Evolutionary conservation across 768 basidiomycete species (phyloP).

Genomic region (Tylopilus subfusipes): DNA sequence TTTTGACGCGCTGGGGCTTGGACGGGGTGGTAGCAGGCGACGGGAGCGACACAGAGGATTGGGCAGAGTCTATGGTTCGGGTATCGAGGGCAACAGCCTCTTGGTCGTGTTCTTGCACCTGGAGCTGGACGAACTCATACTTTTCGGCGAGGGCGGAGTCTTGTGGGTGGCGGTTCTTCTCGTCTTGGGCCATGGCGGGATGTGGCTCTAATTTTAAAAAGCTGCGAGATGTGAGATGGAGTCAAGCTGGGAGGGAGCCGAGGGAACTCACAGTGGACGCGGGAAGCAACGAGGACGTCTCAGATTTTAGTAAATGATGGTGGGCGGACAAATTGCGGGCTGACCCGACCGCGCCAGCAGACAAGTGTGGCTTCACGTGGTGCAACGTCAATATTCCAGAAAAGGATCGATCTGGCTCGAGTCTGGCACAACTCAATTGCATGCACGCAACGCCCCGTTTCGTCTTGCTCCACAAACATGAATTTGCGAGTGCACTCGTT

Average conservation of each 20-base stretch:
- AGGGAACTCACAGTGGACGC: conserved; percentile 7
- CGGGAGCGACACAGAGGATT: conserved; percentile 41
- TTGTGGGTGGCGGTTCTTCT: conserved; percentile 18
- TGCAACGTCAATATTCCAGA: background rate
- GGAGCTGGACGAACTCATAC: conserved; percentile 16
- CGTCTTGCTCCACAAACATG: background rate
- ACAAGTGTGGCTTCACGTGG: background rate
- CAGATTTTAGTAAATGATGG: background rate
- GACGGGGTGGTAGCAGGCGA: conserved; percentile 49
- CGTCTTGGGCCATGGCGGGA: conserved; percentile 22
- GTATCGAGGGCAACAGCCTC: conserved; percentile 2
- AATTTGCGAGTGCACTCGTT: too few relatives aligned
- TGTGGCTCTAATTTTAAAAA: background rate
- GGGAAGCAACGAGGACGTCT: background rate
- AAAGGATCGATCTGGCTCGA: background rate
- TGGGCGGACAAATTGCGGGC: background rate
- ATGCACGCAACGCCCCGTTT: background rate
- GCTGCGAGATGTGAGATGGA: background rate
- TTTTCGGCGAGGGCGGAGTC: conserved; percentile 15
- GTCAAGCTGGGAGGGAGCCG: background rate
- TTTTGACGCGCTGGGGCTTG: conserved; percentile 44
- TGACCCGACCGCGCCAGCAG: background rate
- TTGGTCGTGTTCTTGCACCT: conserved; percentile 19
- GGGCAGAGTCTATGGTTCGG: background rate
- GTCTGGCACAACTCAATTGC: too few relatives aligned